Conservation (phyloP, 179 eudicot genomes). For the Drosera spatulata region DNA sequence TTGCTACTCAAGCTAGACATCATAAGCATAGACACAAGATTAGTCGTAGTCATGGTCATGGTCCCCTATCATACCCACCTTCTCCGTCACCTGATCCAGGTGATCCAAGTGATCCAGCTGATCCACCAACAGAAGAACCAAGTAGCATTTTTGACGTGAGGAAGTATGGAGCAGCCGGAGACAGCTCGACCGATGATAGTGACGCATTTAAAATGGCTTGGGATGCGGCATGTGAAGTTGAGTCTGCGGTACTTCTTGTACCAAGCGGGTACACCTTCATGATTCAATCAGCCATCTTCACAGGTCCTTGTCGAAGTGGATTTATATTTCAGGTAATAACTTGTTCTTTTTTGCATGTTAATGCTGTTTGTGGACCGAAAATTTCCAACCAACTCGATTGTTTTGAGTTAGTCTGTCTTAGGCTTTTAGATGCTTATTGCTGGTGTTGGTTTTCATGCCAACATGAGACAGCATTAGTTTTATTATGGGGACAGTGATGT, state of each 20-base stretch:
- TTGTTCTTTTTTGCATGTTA: neutral
- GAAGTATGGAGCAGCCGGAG: constrained; percentile 63
- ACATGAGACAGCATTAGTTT: no score
- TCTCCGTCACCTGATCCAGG: constrained; percentile 20
- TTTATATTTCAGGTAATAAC: constrained; percentile 56
- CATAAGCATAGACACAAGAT: constrained; percentile 29
- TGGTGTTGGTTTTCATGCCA: no score
- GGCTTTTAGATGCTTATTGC: no score
- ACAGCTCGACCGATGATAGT: constrained; percentile 60
- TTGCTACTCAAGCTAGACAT: constrained; percentile 34
- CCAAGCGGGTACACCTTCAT: constrained; percentile 54
- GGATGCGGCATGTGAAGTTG: constrained; percentile 57
- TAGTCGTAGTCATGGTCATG: constrained; percentile 30
- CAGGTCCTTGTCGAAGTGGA: constrained; percentile 62
- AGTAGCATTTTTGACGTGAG: constrained; percentile 27
- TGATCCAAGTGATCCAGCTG: constrained; percentile 1
- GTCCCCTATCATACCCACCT: constrained; percentile 40
- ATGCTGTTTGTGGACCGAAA: no score
- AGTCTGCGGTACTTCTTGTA: constrained; percentile 34
- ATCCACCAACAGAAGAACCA: neutral
- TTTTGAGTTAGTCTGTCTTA: no score
- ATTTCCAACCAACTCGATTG: no score
- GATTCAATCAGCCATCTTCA: constrained; percentile 68
- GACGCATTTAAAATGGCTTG: constrained; percentile 56
- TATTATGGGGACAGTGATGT: no score